Evolutionary conservation across 305 asterid genomes (phyloP).

Genomic region (Plantago rigida): DNA sequence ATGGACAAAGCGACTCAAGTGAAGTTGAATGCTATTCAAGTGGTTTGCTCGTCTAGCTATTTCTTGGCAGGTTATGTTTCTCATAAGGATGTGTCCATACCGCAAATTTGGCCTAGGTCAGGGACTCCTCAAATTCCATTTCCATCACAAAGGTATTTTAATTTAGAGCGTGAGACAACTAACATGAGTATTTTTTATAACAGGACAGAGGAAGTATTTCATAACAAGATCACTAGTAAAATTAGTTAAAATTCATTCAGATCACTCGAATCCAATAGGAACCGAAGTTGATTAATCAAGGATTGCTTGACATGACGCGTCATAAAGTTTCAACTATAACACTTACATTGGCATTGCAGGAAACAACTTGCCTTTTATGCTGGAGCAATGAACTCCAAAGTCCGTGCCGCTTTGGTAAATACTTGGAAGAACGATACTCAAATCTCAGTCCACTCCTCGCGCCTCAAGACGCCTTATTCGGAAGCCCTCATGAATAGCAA

Average conservation of each 20-base stretch:
- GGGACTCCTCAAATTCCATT: slow-evolving; percentile 34
- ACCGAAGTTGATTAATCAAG: too few species aligned
- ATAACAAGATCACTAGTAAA: too few species aligned
- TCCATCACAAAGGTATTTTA: slow-evolving; percentile 46
- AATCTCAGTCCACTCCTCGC: slow-evolving; percentile 46
- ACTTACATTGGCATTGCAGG: slow-evolving; percentile 30
- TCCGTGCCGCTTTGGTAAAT: slow-evolving; percentile 35
- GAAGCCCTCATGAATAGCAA: slow-evolving; percentile 66
- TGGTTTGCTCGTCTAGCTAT: slow-evolving; percentile 85
- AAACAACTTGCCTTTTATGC: slow-evolving; percentile 64
- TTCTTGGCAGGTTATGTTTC: slow-evolving; percentile 59
- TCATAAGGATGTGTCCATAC: slow-evolving; percentile 79
- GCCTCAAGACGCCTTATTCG: slow-evolving; percentile 66
- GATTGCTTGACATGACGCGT: background rate
- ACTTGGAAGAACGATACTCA: slow-evolving; percentile 52
- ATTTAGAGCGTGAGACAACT: background rate
- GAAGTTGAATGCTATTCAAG: slow-evolving; percentile 68
- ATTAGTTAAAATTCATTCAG: too few species aligned
- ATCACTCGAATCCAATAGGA: too few species aligned
- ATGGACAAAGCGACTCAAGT: slow-evolving; percentile 62
- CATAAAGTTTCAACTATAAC: background rate
- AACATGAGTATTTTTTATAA: too few species aligned
- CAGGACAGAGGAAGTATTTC: too few species aligned
- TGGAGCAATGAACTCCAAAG: slow-evolving; percentile 78
- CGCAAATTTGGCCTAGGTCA: slow-evolving; percentile 88